These are phyloP conservation scores for Dactylonectria estremocensis DNA, from an alignment of 2,329 filamentous ascomycete genomes.

Conservation along the genomic window DNA sequence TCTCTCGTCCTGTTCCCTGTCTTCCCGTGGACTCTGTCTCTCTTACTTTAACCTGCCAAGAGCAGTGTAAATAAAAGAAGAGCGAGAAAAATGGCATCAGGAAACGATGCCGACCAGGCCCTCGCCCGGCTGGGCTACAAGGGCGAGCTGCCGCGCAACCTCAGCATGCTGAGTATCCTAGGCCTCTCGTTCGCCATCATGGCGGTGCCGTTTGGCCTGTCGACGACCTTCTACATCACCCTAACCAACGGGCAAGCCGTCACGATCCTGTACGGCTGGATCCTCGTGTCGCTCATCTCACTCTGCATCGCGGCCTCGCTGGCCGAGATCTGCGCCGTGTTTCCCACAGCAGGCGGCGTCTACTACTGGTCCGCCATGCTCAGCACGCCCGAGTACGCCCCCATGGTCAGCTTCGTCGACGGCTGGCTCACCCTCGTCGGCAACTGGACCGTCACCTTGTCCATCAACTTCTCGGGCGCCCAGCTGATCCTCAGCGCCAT, in stretches of 20 bases:
- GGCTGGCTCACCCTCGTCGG: conserved; percentile 83
- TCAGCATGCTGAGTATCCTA: conserved; percentile 65
- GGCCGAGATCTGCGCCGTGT: conserved; percentile 81
- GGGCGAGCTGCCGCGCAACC: conserved; percentile 65
- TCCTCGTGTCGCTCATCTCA: conserved; percentile 77
- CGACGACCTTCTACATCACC: conserved; percentile 63
- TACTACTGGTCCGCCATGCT: conserved; percentile 84
- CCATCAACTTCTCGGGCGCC: conserved; percentile 79
- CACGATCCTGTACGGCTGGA: conserved; percentile 81
- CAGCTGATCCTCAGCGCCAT: conserved; percentile 79
- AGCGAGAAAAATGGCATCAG: conserved; percentile 27
- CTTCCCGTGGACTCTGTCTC: background rate
- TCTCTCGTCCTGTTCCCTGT: too few relatives aligned
- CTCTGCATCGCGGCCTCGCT: conserved; percentile 79
- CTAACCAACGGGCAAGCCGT: conserved; percentile 82
- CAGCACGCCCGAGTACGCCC: conserved; percentile 72
- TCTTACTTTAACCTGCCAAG: background rate
- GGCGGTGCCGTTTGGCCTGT: conserved; percentile 66
- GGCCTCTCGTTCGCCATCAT: conserved; percentile 67
- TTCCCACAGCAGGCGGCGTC: conserved; percentile 72
- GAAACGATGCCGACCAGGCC: conserved; percentile 57
- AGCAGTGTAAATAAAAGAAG: too few relatives aligned
- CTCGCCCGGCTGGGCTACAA: conserved; percentile 66
- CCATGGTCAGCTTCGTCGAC: conserved; percentile 78
- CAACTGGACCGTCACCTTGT: conserved; percentile 80